Conservation (phyloP, 768 basidiomycete species). For the Asterophora lycoperdoides region DNA sequence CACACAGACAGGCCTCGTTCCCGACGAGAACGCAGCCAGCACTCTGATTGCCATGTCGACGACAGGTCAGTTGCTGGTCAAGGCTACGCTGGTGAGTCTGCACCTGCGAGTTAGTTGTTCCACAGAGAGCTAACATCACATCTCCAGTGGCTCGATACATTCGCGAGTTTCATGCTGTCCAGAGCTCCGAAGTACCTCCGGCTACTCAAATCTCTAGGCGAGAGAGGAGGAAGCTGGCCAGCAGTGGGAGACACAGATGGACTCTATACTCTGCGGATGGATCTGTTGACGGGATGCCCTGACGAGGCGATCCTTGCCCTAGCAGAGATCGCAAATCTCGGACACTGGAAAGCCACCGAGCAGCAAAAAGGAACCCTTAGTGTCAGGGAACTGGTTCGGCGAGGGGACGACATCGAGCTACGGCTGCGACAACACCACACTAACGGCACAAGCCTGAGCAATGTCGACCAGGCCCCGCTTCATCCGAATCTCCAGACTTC, state of each 20-base stretch:
- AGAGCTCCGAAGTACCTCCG: conserved; percentile 61
- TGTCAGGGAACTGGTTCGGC: conserved; percentile 66
- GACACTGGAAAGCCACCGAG: conserved; percentile 71
- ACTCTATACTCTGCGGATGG: conserved; percentile 54
- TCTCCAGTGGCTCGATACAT: conserved; percentile 72
- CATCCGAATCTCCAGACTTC: conserved; percentile 36
- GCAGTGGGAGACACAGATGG: conserved; percentile 30
- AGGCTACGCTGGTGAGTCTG: conserved; percentile 63
- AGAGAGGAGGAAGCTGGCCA: conserved; percentile 43
- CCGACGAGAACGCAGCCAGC: conserved; percentile 60
- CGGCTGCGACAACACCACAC: conserved; percentile 46
- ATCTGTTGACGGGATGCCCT: conserved; percentile 69
- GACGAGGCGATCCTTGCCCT: conserved; percentile 75
- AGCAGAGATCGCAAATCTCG: conserved; percentile 67
- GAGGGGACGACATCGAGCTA: conserved; percentile 70
- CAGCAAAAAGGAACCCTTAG: conserved; percentile 63
- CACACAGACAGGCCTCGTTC: conserved; percentile 55
- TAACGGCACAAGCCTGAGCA: conserved; percentile 27
- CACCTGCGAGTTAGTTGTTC: neutral
- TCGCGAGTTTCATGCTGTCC: conserved; percentile 58
- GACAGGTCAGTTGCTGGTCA: conserved; percentile 56
- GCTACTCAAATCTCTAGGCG: conserved; percentile 61
- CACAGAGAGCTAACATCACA: conserved; percentile 16
- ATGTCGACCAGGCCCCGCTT: conserved; percentile 29
- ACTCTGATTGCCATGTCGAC: conserved; percentile 52